Conservation (phyloP, 2,329 filamentous ascomycete genomes). For the Colletotrichum cereale region DNA sequence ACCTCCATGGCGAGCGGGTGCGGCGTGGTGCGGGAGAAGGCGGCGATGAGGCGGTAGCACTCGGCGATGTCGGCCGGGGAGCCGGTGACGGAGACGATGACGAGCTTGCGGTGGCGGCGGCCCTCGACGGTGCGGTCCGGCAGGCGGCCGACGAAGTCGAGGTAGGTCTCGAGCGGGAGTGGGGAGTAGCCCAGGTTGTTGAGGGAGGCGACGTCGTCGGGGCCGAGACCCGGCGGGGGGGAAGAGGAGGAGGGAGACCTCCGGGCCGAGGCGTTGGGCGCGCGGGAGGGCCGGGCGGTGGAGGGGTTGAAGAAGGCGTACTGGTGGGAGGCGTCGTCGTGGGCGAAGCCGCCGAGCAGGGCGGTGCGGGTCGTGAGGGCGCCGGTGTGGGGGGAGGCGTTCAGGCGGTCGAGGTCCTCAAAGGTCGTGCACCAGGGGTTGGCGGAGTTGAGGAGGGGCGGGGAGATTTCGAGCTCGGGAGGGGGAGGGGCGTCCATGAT, state of each 20-base stretch:
- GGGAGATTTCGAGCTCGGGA: conserved; percentile 62
- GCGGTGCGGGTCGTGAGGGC: conserved; percentile 82
- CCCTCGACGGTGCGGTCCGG: conserved; percentile 42
- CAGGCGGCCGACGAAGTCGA: conserved; percentile 66
- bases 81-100: conserved; percentile 81
- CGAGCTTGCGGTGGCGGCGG: conserved; percentile 60
- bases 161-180: conserved; percentile 68
- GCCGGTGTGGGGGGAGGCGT: conserved; percentile 72
- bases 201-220: conserved; percentile 59
- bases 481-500: conserved; percentile 37
- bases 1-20: conserved; percentile 77
- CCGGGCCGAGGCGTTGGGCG: conserved; percentile 43
- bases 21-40: conserved; percentile 51
- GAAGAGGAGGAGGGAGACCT: too few species aligned
- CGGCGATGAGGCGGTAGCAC: conserved; percentile 66
- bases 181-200: conserved; percentile 85
- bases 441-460: conserved; percentile 80
- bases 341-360: conserved; percentile 72
- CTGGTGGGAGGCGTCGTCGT: conserved; percentile 71
- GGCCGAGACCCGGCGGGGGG: conserved; percentile 26
- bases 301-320: conserved; percentile 73
- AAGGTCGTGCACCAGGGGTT: conserved; percentile 80
- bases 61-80: conserved; percentile 65
- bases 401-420: conserved; percentile 72
- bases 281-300: conserved; percentile 43